Conservation (phyloP, 176 grass and related monocot genomes). For the Rhynchospora pubera region DNA sequence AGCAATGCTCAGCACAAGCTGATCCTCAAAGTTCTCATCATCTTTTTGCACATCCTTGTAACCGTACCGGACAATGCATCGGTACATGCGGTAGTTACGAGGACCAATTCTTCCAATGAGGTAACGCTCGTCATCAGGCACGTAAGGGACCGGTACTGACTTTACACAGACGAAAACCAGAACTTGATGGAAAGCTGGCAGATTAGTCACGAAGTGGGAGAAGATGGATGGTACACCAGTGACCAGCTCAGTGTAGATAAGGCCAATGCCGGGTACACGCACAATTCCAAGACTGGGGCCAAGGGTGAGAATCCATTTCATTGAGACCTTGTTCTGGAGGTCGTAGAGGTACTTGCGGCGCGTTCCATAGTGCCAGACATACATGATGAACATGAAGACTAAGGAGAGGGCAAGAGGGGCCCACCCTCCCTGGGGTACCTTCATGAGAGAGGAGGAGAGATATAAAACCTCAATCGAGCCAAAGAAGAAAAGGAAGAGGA, state of each 20-base stretch:
- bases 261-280: constrained; percentile 87
- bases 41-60: constrained; percentile 91
- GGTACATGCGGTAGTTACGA: constrained; percentile 74
- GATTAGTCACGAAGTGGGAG: constrained; percentile 89
- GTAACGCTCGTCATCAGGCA: constrained; percentile 68
- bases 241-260: constrained; percentile 93
- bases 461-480: constrained; percentile 75
- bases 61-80: constrained; percentile 85
- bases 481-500: constrained; percentile 78
- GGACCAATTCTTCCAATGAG: constrained; percentile 87
- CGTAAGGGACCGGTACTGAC: constrained; percentile 78
- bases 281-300: constrained; percentile 93
- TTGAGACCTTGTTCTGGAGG: constrained; percentile 94
- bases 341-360: constrained; percentile 73
- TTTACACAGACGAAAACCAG: constrained; percentile 91
- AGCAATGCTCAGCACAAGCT: constrained; percentile 84
- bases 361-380: constrained; percentile 85
- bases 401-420: constrained; percentile 71
- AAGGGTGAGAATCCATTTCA: constrained; percentile 81
- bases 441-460: constrained; percentile 85
- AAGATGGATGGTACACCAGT: constrained; percentile 90
- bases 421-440: constrained; percentile 95
- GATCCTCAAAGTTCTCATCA: constrained; percentile 88
- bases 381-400: constrained; percentile 90
- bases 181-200: constrained; percentile 94